These are phyloP conservation scores for Batrachochytrium dendrobatidis DNA, from an alignment of 371 early-diverging fungal genomes.

Conservation along the genomic window DNA sequence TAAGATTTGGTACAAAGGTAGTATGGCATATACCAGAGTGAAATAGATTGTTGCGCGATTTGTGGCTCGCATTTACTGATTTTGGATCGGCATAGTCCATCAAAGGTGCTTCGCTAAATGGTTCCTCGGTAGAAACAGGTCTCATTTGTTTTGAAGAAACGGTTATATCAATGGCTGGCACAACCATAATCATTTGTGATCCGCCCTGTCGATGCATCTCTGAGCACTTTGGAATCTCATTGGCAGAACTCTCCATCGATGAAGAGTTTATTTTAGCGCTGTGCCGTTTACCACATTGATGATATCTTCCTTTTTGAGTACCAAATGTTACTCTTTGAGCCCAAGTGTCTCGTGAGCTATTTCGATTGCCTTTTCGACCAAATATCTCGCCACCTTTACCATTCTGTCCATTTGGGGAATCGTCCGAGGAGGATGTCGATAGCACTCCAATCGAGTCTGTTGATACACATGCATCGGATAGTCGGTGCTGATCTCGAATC, in stretches of 20 bases:
- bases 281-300: no score
- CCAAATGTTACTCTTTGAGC: not conserved
- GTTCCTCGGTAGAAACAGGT: no score
- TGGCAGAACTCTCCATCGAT: not conserved
- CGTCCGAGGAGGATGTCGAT: not conserved
- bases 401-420: not conserved
- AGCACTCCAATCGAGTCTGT: not conserved
- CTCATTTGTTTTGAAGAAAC: not conserved
- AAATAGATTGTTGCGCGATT: no score
- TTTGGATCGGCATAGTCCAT: no score
- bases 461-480: not conserved
- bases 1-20: no score
- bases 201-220: not conserved
- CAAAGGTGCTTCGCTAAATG: no score
- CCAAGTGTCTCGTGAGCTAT: not conserved
- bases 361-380: no score
- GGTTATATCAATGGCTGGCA: constrained; percentile 1
- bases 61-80: no score
- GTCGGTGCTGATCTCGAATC: not conserved
- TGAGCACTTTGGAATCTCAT: not conserved
- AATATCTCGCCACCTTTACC: no score
- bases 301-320: not conserved
- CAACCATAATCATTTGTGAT: no score
- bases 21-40: no score
- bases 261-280: no score